Conservation (phyloP, 805 yeast species). For the Ogataea degrootiae region DNA sequence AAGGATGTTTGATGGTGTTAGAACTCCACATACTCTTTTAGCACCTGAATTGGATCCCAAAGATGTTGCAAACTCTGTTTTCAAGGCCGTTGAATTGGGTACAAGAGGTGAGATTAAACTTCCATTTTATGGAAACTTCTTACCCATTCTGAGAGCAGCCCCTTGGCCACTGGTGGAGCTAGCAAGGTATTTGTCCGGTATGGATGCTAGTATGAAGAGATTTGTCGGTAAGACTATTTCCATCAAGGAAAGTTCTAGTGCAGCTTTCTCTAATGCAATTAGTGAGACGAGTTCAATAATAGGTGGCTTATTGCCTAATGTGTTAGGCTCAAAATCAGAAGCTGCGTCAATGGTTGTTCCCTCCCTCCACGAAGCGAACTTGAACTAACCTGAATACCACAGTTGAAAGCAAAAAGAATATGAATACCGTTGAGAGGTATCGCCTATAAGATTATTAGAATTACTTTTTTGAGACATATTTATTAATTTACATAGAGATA, state of each 20-base stretch:
- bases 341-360: background rate
- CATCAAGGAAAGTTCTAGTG: conserved; percentile 13
- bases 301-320: conserved; percentile 12
- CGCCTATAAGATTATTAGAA: too few relatives aligned
- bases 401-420: too few relatives aligned
- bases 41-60: conserved; percentile 81
- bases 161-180: conserved; percentile 68
- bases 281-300: conserved; percentile 18
- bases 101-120: conserved; percentile 61
- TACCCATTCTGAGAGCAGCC: conserved; percentile 65
- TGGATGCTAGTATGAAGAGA: conserved; percentile 47
- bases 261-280: conserved; percentile 14
- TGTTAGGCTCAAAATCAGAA: conserved; percentile 5
- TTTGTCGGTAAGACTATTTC: conserved; percentile 24
- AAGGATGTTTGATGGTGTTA: conserved; percentile 63
- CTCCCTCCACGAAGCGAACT: too few relatives aligned
- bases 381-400: too few relatives aligned
- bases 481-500: background rate
- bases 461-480: too few relatives aligned
- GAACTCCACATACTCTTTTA: conserved; percentile 65
- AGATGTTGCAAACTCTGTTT: conserved; percentile 56
- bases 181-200: conserved; percentile 56
- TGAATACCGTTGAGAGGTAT: too few relatives aligned
- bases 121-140: conserved; percentile 71
- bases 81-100: conserved; percentile 54